These are phyloP conservation scores for Ogataea allantospora DNA, from an alignment of 805 yeast species.

Conservation along the genomic window DNA sequence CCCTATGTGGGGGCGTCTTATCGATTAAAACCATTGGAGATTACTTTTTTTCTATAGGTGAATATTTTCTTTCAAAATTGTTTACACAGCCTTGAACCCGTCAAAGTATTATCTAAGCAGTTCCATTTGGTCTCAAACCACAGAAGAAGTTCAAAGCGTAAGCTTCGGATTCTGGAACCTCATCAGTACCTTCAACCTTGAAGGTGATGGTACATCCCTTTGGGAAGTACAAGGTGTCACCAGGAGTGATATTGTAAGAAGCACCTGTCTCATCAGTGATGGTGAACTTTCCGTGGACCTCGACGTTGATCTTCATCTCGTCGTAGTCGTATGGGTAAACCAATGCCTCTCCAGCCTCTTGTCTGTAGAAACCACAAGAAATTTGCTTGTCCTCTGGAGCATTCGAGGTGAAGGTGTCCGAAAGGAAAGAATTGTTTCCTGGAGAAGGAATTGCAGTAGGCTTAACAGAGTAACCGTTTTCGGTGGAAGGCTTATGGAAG, in stretches of 20 bases:
- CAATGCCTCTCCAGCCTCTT: slow-evolving; percentile 65
- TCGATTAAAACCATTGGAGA: slow-evolving; percentile 9
- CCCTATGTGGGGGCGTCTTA: slow-evolving; percentile 22
- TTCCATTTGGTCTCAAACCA: slow-evolving; percentile 53
- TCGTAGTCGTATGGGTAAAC: slow-evolving; percentile 67
- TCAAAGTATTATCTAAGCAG: slow-evolving; percentile 24
- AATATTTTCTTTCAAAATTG: slow-evolving; percentile 4
- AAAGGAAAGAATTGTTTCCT: slow-evolving; percentile 67
- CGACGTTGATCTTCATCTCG: slow-evolving; percentile 68
- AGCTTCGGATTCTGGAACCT: slow-evolving; percentile 40
- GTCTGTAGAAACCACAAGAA: slow-evolving; percentile 67
- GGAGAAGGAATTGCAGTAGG: slow-evolving; percentile 63
- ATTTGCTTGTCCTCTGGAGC: slow-evolving; percentile 60
- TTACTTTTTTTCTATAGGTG: slow-evolving; percentile 1
- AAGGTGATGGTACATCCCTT: slow-evolving; percentile 69
- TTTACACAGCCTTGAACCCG: slow-evolving; percentile 10
- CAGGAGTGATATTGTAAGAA: slow-evolving; percentile 55
- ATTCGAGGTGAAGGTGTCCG: slow-evolving; percentile 61
- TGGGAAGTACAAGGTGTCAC: slow-evolving; percentile 65
- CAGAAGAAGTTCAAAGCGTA: slow-evolving; percentile 63
- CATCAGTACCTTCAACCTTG: slow-evolving; percentile 42
- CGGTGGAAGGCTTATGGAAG: slow-evolving; percentile 50
- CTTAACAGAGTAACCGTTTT: slow-evolving; percentile 47
- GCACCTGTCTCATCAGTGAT: slow-evolving; percentile 64
- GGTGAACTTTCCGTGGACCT: slow-evolving; percentile 63